phyloP scores from a whole-genome alignment of 441 rosid genomes.

The Populus trichocarpa region DNA sequence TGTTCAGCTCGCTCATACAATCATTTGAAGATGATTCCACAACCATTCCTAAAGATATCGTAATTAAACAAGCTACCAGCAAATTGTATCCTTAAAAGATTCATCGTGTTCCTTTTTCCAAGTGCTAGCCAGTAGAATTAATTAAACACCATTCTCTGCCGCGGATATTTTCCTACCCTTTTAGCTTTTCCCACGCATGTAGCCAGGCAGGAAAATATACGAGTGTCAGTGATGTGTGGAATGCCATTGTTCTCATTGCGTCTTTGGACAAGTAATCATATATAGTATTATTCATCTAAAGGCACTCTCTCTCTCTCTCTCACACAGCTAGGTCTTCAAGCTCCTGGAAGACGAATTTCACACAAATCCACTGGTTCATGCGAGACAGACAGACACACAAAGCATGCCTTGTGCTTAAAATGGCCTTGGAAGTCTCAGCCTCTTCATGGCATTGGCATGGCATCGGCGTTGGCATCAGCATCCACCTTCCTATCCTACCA shows the following conservation, averaged over 20 bases:
- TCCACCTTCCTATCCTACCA: background rate
- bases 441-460: background rate
- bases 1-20: background rate
- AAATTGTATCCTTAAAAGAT: background rate
- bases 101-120: background rate
- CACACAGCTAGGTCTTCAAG: background rate
- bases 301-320: no score
- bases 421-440: background rate
- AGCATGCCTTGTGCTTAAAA: background rate
- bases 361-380: background rate
- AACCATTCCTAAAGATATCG: background rate
- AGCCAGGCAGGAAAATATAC: no score
- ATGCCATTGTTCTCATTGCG: no score
- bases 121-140: background rate
- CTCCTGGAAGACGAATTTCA: background rate
- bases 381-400: background rate
- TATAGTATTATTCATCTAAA: no score
- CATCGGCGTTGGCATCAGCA: background rate
- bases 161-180: no score
- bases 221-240: no score
- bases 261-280: no score
- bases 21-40: background rate
- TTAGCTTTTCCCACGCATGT: no score
- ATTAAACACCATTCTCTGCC: background rate
- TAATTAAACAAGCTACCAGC: background rate